Percentiles rank a stretch among this genome's conserved stretches.
Evolutionary conservation across 2,329 filamentous ascomycete genomes (phyloP).

Genomic region (Pseudogymnoascus sp.): DNA sequence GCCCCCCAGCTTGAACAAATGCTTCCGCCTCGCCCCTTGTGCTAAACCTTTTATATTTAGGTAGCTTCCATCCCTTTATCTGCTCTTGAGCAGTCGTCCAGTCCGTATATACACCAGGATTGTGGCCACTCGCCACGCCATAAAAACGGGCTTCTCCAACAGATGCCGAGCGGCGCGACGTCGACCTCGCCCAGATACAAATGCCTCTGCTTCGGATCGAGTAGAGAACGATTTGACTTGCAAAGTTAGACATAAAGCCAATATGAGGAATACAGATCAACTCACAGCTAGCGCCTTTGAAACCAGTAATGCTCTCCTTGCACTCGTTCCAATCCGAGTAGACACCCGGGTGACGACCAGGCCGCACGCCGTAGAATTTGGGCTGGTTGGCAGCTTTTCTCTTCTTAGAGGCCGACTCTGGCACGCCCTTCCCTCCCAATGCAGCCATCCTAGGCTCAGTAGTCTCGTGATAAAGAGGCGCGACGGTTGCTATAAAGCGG

Average conservation of each 20-base stretch:
- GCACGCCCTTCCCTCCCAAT: background rate
- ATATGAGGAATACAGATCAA: conserved; percentile 20
- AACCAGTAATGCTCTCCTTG: conserved; percentile 53
- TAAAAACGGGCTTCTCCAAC: conserved; percentile 45
- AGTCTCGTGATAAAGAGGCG: background rate
- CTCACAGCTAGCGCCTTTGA: conserved; percentile 62
- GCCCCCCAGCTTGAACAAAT: conserved; percentile 52
- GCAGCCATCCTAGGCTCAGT: background rate
- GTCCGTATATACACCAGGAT: conserved; percentile 53
- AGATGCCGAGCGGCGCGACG: conserved; percentile 30
- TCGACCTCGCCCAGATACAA: conserved; percentile 54
- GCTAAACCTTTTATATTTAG: conserved; percentile 63
- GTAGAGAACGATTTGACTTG: conserved; percentile 72
- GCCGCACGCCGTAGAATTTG: conserved; percentile 59
- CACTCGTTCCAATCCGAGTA: conserved; percentile 58
- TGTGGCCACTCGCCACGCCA: conserved; percentile 53
- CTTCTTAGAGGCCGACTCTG: conserved; percentile 20
- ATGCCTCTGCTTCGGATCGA: conserved; percentile 70
- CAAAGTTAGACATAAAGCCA: background rate
- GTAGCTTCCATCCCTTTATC: conserved; percentile 61
- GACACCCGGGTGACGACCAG: conserved; percentile 52
- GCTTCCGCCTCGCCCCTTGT: conserved; percentile 67
- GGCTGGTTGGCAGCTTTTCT: conserved; percentile 17
- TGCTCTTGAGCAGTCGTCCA: conserved; percentile 68
- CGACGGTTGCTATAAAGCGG: background rate